Conservation (phyloP, 129 eudicot genomes). For the Kitagawia praeruptora region DNA sequence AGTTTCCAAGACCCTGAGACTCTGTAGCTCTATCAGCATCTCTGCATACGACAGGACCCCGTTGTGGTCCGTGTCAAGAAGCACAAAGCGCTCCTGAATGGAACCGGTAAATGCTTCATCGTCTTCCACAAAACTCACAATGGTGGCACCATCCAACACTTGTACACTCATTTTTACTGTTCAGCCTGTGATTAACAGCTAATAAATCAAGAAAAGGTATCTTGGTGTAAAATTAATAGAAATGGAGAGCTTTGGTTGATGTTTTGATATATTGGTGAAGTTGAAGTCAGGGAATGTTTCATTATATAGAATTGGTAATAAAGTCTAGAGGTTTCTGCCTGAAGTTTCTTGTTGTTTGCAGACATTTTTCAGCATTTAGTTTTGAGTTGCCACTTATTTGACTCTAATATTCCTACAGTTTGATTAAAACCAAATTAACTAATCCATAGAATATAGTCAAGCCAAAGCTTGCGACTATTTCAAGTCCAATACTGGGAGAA, state of each 20-base stretch:
- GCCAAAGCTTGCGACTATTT: no score
- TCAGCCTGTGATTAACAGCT: neutral
- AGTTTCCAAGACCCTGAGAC: constrained; percentile 8
- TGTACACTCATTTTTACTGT: neutral
- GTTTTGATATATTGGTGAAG: neutral
- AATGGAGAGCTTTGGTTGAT: neutral
- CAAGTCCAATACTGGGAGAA: no score
- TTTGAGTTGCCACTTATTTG: neutral
- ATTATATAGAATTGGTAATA: neutral
- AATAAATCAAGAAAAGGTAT: neutral
- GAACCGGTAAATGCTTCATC: constrained; percentile 4
- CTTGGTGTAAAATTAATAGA: no score
- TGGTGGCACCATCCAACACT: neutral
- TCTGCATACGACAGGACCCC: neutral
- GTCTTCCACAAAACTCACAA: constrained; percentile 9
- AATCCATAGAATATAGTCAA: neutral
- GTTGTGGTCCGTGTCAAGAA: neutral
- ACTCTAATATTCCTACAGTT: neutral
- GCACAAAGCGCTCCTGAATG: neutral
- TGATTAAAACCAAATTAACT: no score
- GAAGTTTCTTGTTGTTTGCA: neutral
- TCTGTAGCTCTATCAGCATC: constrained; percentile 6
- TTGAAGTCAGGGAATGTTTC: neutral
- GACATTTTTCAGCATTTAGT: neutral
- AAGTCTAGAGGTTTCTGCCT: no score